These are phyloP conservation scores for Taiwanofungus camphoratus DNA, from an alignment of 1,284 basidiomycete species.

Conservation along the genomic window DNA sequence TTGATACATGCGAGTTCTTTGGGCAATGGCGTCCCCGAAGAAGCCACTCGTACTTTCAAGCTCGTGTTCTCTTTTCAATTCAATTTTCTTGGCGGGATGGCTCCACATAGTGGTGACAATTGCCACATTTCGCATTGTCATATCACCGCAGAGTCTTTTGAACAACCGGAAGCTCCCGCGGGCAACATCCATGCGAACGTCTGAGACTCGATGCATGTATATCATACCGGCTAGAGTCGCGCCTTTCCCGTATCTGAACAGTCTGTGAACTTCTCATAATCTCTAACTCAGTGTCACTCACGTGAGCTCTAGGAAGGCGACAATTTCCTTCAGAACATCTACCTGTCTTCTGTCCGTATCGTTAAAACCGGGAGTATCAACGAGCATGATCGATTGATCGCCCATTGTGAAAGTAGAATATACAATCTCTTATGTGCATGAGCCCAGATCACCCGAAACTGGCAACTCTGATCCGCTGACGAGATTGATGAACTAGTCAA, in stretches of 20 bases:
- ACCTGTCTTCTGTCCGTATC: slow-evolving; percentile 28
- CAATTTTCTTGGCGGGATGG: slow-evolving; percentile 12
- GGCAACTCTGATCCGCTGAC: slow-evolving; percentile 16
- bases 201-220: slow-evolving; percentile 51
- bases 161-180: slow-evolving; percentile 46
- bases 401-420: slow-evolving; percentile 21
- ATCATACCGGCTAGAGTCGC: slow-evolving; percentile 43
- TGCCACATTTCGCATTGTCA: slow-evolving; percentile 29
- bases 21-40: slow-evolving; percentile 20
- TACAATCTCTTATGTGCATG: slow-evolving; percentile 14
- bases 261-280: no score
- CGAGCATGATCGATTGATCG: slow-evolving; percentile 23
- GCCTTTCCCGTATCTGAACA: slow-evolving; percentile 33
- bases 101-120: slow-evolving; percentile 27
- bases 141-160: slow-evolving; percentile 44
- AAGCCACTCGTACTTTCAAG: slow-evolving; percentile 10
- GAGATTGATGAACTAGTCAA: slow-evolving; percentile 22
- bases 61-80: slow-evolving; percentile 4
- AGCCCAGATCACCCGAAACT: slow-evolving; percentile 12
- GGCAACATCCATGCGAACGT: slow-evolving; percentile 45
- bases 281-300: slow-evolving; percentile 19
- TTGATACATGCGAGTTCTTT: slow-evolving; percentile 17
- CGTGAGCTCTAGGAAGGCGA: not conserved
- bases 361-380: slow-evolving; percentile 34
- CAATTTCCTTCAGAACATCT: slow-evolving; percentile 28